These are phyloP conservation scores for Boletus putidus DNA, from an alignment of 1,284 basidiomycete species.

Conservation along the genomic window DNA sequence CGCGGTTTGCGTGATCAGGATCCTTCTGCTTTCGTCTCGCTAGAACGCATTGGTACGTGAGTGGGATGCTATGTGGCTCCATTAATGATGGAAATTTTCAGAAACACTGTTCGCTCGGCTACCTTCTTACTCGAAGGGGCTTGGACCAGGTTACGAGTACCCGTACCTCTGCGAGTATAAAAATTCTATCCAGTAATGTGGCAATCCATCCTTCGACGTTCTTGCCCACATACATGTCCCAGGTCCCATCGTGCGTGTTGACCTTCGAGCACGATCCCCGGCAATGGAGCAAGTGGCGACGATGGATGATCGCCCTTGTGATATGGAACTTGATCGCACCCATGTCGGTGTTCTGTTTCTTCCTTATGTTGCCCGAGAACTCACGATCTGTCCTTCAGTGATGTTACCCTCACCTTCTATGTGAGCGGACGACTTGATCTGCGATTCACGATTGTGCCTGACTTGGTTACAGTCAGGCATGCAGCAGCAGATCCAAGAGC, in stretches of 20 bases:
- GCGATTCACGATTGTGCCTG: not conserved
- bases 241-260: conserved; percentile 20
- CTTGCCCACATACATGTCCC: conserved; percentile 24
- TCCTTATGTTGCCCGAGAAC: not conserved
- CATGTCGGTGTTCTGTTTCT: conserved; percentile 21
- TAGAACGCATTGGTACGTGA: conserved; percentile 6
- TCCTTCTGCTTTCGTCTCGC: not conserved
- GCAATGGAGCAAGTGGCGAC: conserved; percentile 30
- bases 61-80: not conserved
- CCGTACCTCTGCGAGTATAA: conserved; percentile 9
- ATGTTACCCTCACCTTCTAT: conserved; percentile 29
- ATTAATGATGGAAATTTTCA: conserved; percentile 8
- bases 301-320: conserved; percentile 28
- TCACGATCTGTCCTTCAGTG: conserved; percentile 22
- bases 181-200: not conserved
- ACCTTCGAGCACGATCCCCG: conserved; percentile 28
- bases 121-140: not conserved
- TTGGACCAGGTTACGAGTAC: conserved; percentile 2
- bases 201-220: conserved; percentile 4
- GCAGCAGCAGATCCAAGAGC: conserved; percentile 30
- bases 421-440: conserved; percentile 15
- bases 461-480: conserved; percentile 27
- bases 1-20: not conserved
- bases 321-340: conserved; percentile 33
- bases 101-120: not conserved